phyloP scores from a whole-genome alignment of 2,329 filamentous ascomycete genomes.

The Colletotrichum melonis region DNA sequence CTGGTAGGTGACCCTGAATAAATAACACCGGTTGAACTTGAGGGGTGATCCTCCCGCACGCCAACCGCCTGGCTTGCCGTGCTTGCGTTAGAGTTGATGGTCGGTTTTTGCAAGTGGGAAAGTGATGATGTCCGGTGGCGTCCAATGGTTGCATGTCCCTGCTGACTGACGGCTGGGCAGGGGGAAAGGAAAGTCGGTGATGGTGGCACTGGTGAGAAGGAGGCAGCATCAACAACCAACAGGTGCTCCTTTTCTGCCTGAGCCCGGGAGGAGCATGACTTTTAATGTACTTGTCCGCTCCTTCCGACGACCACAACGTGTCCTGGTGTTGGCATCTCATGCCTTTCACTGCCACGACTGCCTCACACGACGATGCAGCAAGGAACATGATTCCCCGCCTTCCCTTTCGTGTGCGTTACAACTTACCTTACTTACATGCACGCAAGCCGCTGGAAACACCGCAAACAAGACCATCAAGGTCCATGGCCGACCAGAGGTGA shows the following conservation, averaged over 20 bases:
- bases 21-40: conserved; percentile 21
- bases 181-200: neutral
- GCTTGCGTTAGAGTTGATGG: conserved; percentile 12
- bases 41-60: conserved; percentile 24
- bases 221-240: conserved; percentile 11
- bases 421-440: too few species aligned
- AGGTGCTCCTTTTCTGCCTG: neutral
- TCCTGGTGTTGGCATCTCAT: neutral
- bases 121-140: conserved; percentile 21
- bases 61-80: neutral
- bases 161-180: conserved; percentile 13
- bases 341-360: neutral
- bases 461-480: conserved; percentile 29
- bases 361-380: conserved; percentile 5
- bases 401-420: neutral
- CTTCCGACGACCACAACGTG: neutral
- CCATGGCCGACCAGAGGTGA: neutral
- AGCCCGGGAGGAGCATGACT: neutral
- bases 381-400: conserved; percentile 1
- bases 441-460: conserved; percentile 11
- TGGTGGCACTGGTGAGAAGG: neutral
- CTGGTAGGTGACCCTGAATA: conserved; percentile 16
- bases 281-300: conserved; percentile 1
- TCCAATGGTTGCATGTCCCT: conserved; percentile 3
- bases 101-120: neutral